Conservation (phyloP, 352 stramenopile genomes). For the Phytophthora sojae region DNA sequence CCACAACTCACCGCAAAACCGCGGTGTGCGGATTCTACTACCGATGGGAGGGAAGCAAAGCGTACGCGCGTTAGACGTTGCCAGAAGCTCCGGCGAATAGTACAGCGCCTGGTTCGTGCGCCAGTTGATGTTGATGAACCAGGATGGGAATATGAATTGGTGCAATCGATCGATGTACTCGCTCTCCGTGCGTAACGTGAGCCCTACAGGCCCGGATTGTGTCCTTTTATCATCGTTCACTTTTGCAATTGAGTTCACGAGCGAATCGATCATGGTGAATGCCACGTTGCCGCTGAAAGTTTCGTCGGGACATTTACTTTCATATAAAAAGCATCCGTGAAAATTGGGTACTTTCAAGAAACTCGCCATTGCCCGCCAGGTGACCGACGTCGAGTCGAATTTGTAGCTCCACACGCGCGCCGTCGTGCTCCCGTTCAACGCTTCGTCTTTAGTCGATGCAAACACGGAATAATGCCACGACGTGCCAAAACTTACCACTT, state of each 20-base stretch:
- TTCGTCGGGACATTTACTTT: slow-evolving; percentile 9
- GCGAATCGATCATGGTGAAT: slow-evolving; percentile 45
- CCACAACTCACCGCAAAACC: slow-evolving; percentile 37
- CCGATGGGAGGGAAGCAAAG: slow-evolving; percentile 33
- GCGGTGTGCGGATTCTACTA: not conserved
- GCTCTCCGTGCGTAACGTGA: slow-evolving; percentile 29
- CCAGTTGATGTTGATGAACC: slow-evolving; percentile 43
- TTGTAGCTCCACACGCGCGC: slow-evolving; percentile 48
- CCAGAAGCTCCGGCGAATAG: slow-evolving; percentile 35
- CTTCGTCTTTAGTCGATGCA: slow-evolving; percentile 26
- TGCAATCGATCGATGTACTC: slow-evolving; percentile 54
- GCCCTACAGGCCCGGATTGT: not conserved
- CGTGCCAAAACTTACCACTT: slow-evolving; percentile 39
- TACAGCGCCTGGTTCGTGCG: slow-evolving; percentile 46
- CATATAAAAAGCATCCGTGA: slow-evolving; percentile 44
- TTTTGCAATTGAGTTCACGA: slow-evolving; percentile 28
- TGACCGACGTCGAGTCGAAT: slow-evolving; percentile 46
- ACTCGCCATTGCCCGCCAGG: slow-evolving; percentile 35
- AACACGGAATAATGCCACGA: slow-evolving; percentile 48
- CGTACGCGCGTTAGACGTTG: not conserved
- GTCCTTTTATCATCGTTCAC: not conserved
- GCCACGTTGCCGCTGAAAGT: slow-evolving; percentile 25
- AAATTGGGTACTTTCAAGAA: slow-evolving; percentile 27
- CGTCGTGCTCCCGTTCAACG: slow-evolving; percentile 4
- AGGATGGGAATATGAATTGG: slow-evolving; percentile 43